These are phyloP conservation scores for Clonostachys byssicola DNA, from an alignment of 2,329 filamentous ascomycete genomes.

Conservation along the genomic window DNA sequence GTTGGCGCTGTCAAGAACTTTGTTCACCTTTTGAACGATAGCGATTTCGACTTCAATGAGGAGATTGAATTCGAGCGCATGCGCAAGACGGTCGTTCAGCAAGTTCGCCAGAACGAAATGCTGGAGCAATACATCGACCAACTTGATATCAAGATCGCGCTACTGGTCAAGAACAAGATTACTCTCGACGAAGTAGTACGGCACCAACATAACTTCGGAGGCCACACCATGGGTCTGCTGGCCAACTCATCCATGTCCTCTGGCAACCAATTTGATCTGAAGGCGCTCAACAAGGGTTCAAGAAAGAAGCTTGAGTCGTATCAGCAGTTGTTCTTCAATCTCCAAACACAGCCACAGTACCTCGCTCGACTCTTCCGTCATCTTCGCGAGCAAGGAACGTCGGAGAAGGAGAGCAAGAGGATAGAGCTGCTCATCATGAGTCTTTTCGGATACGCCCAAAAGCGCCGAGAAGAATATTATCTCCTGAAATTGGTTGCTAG, in stretches of 20 bases:
- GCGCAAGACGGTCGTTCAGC: conserved; percentile 93
- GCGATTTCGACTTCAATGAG: conserved; percentile 98
- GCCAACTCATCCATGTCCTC: conserved; percentile 86
- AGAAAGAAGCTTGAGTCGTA: conserved; percentile 94
- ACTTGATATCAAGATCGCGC: conserved; percentile 96
- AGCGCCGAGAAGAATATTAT: conserved; percentile 95
- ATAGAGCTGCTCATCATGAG: conserved; percentile 95
- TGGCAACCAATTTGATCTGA: conserved; percentile 90
- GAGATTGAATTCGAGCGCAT: conserved; percentile 95
- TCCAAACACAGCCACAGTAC: conserved; percentile 96
- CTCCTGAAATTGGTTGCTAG: conserved; percentile 81
- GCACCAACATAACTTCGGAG: conserved; percentile 94
- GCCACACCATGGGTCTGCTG: conserved; percentile 78
- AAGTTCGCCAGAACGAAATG: conserved; percentile 95
- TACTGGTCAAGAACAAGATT: conserved; percentile 99
- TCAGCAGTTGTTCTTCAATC: conserved; percentile 94
- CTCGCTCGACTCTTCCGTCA: conserved; percentile 83
- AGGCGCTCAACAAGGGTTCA: conserved; percentile 95
- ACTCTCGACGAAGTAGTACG: conserved; percentile 96
- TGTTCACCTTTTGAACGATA: conserved; percentile 95
- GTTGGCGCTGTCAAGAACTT: conserved; percentile 98
- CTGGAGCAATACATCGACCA: conserved; percentile 98
- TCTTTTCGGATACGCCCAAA: conserved; percentile 94
- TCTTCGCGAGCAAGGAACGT: conserved; percentile 75
- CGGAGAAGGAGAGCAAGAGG: conserved; percentile 89